phyloP scores from a whole-genome alignment of 2,329 filamentous ascomycete species.

The Orbilia javanica region DNA sequence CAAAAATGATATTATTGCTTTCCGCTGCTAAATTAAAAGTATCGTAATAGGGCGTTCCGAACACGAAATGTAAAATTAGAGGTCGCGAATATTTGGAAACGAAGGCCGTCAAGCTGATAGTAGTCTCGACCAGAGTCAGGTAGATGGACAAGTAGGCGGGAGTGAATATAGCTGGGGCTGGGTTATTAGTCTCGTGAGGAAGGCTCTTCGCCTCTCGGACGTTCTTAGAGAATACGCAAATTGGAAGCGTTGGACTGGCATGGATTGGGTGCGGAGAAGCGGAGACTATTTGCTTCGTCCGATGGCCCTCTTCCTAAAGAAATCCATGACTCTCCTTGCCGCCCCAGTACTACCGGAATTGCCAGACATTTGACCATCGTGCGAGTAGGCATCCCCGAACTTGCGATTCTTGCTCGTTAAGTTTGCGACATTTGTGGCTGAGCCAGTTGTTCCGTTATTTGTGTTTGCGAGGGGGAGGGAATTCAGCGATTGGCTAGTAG shows the following conservation, averaged over 20 bases:
- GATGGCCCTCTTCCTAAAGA: constrained; percentile 89
- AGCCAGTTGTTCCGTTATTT: constrained; percentile 68
- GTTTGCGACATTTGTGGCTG: constrained; percentile 67
- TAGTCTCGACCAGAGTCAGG: constrained; percentile 12
- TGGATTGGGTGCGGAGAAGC: constrained; percentile 31
- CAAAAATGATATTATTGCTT: constrained; percentile 25
- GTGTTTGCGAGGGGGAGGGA: constrained; percentile 37
- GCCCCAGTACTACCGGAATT: constrained; percentile 82
- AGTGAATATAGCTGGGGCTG: constrained; percentile 39
- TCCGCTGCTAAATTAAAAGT: constrained; percentile 42
- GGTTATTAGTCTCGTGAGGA: constrained; percentile 36
- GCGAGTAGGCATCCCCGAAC: constrained; percentile 85
- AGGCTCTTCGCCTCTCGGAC: constrained; percentile 25
- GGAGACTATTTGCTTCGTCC: constrained; percentile 70
- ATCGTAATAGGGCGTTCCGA: constrained; percentile 35
- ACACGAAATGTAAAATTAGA: constrained; percentile 34
- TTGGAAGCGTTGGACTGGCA: constrained; percentile 35
- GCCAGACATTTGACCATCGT: constrained; percentile 75
- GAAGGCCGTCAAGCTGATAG: neutral
- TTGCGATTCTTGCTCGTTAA: constrained; percentile 85
- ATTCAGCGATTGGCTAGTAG: constrained; percentile 62
- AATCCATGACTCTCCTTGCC: constrained; percentile 96
- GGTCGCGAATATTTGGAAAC: constrained; percentile 15
- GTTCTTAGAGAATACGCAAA: constrained; percentile 17
- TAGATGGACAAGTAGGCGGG: constrained; percentile 48